Conservation (phyloP, 108 stramenopile genomes). For the Cylindrotheca fusiformis region DNA sequence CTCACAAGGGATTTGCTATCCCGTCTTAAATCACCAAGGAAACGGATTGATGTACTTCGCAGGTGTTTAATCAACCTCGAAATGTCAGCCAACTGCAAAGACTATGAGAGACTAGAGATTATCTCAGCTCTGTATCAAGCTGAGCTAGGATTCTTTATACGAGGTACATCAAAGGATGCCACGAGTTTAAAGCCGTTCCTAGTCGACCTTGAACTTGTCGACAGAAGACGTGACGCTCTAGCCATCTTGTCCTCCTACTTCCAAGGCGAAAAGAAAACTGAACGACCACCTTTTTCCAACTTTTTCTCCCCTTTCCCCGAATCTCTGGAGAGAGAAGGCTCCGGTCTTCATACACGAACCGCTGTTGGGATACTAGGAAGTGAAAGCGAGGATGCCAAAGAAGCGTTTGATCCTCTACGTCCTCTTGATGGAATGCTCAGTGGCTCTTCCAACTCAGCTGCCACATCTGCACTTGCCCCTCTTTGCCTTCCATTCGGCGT, state of each 20-base stretch:
- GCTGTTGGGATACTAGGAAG: slow-evolving; percentile 18
- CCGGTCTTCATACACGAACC: background rate
- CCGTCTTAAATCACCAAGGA: slow-evolving; percentile 10
- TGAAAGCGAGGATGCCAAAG: slow-evolving; percentile 9
- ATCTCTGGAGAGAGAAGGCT: slow-evolving; percentile 21
- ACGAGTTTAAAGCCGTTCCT: background rate
- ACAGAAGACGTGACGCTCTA: slow-evolving; percentile 71
- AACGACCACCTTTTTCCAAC: slow-evolving; percentile 53
- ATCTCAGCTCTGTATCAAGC: slow-evolving; percentile 55
- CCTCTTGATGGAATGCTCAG: slow-evolving; percentile 48
- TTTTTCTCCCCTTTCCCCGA: slow-evolving; percentile 64
- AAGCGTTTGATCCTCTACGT: slow-evolving; percentile 67
- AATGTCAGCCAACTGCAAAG: slow-evolving; percentile 14
- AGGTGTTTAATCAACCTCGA: slow-evolving; percentile 18
- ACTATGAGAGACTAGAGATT: slow-evolving; percentile 67
- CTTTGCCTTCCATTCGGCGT: slow-evolving; percentile 65
- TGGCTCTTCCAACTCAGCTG: slow-evolving; percentile 22
- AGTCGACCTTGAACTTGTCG: slow-evolving; percentile 55
- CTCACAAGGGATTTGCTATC: slow-evolving; percentile 31
- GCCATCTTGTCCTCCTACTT: slow-evolving; percentile 70
- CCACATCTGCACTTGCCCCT: slow-evolving; percentile 63
- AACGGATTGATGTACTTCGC: slow-evolving; percentile 16
- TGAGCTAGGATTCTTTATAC: slow-evolving; percentile 18
- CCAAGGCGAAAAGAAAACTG: slow-evolving; percentile 31
- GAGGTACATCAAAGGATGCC: background rate